These are phyloP conservation scores for Toxoplasma gondii DNA, from an alignment of 169 alveolate genomes.

Conservation along the genomic window DNA sequence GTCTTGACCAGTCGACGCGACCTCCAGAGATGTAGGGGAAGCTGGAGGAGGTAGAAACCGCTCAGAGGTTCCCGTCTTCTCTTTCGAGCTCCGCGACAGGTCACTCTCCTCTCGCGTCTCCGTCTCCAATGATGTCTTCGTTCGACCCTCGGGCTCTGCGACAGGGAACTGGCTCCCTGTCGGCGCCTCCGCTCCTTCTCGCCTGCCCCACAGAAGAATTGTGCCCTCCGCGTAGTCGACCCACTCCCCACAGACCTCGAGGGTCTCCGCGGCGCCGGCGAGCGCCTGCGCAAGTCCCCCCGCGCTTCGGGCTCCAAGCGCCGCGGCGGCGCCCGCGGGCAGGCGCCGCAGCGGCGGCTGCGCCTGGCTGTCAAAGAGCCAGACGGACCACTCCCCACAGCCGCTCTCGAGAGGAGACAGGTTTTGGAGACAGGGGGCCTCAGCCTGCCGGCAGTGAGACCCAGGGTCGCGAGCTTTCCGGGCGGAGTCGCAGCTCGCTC, in stretches of 20 bases:
- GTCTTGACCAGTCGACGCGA: no score
- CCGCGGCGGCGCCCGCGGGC: conserved; percentile 3
- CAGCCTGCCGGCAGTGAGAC: no score
- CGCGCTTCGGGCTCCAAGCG: not conserved
- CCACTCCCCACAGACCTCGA: conserved; percentile 6
- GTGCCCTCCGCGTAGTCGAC: conserved; percentile 8
- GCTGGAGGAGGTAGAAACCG: no score
- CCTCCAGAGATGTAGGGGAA: no score
- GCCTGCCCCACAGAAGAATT: not conserved
- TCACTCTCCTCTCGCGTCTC: no score
- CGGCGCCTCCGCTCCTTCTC: not conserved
- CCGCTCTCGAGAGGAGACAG: conserved; percentile 13
- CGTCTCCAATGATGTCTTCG: no score
- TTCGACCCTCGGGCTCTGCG: no score
- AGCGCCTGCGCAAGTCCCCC: not conserved
- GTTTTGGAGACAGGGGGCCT: no score
- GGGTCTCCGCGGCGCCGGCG: conserved; percentile 1
- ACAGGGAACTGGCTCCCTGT: no score
- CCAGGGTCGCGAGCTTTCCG: not conserved
- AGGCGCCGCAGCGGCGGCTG: not conserved
- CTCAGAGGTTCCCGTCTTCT: no score
- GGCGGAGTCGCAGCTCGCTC: not conserved
- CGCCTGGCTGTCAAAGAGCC: not conserved
- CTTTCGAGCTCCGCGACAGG: no score
- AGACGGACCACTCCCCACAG: conserved; percentile 33